Percentiles rank a stretch among this genome's conserved stretches.
Evolutionary conservation across 495 filamentous ascomycete genomes (phyloP).

Genomic region (Aspergillus cavernicola): DNA sequence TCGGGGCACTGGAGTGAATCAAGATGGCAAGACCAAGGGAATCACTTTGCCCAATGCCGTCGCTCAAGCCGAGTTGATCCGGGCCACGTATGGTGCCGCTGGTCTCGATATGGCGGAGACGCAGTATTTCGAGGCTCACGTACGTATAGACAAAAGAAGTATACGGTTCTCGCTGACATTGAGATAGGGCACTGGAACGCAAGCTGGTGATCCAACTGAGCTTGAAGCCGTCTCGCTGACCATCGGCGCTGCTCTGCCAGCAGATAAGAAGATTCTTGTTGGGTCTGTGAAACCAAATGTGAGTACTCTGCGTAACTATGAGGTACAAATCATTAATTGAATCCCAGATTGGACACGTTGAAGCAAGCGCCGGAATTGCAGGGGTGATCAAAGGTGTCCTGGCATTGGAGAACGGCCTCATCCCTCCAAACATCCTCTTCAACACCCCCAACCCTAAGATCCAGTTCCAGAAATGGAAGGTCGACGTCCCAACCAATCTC

Average conservation of each 20-base stretch:
- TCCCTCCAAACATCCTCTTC: too few species aligned
- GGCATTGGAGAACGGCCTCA: conserved; percentile 18
- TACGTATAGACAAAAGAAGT: too few species aligned
- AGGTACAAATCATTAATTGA: too few species aligned
- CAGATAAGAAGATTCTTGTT: background rate
- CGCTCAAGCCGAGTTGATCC: conserved; percentile 31
- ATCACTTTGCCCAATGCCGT: conserved; percentile 29
- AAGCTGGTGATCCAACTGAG: conserved; percentile 7
- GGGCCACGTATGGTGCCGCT: conserved; percentile 17
- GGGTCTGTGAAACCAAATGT: conserved; percentile 24
- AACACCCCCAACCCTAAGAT: too few species aligned
- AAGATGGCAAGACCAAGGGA: conserved; percentile 33
- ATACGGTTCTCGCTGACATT: too few species aligned
- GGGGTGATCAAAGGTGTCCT: background rate
- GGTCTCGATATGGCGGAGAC: conserved; percentile 21
- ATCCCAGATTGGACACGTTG: conserved; percentile 3
- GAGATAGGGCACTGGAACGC: conserved; percentile 5
- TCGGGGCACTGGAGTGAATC: conserved; percentile 28
- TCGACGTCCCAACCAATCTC: too few species aligned
- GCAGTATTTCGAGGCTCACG: conserved; percentile 34
- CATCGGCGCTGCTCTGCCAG: background rate
- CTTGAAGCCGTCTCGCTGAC: background rate
- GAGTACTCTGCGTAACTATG: too few species aligned
- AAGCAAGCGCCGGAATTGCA: background rate
- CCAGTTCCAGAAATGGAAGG: too few species aligned